Base-by-base conservation (phyloP, 1,284 basidiomycete species). In the Porodaedalea pini region DNA sequence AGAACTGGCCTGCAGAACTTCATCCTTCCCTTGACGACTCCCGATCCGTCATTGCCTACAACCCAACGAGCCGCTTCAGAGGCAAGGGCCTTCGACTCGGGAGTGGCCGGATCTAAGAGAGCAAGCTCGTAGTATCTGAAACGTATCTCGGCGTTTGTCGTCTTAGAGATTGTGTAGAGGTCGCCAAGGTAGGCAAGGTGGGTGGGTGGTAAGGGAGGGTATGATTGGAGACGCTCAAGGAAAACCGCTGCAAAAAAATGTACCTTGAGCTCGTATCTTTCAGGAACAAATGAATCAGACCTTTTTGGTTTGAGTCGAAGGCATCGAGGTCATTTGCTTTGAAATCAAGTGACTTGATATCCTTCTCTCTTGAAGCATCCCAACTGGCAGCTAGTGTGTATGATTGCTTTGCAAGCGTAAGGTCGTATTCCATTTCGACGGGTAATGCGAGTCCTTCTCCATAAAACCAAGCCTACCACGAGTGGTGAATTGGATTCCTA, bases 341-440 rank as follows among this genome's bases (percentile, higher is more conserved):
- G 68, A 92, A 89, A 43, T 71, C 67, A 25, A 83, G 70, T 37
- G 78, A 65, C 0, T 77, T 69, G 7, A 78, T 64, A 40, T 81
- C 77, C 1, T 69, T 58, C 13, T 70, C 71, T n/a, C 90, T 82
- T 2, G 89, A 81, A 1, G 74, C 69, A 65, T 90, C 79, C 94
- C 95, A 98, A 51, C 80, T 75, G 19, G 77, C 75, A 0, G 94
- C 95, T 5, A 98, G 81, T 1, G 69, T 71, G 63, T 85, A 88
- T 3, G 88, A 82, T 51, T 82, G 75, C 59, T 84, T 77, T 0
- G 93, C 92, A 17, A 98, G 78, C 0, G 87, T 82, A 31, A 81
- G 80, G 67, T 98, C 94, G 65, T 96, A 98, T 64, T 88, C 77
- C 73, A 94, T 80, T 66, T 89, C 75, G 1, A 88, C 90, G 0